These are phyloP conservation scores for Oryza nivara DNA, from an alignment of 176 grass and related monocot genomes.

Conservation along the genomic window DNA sequence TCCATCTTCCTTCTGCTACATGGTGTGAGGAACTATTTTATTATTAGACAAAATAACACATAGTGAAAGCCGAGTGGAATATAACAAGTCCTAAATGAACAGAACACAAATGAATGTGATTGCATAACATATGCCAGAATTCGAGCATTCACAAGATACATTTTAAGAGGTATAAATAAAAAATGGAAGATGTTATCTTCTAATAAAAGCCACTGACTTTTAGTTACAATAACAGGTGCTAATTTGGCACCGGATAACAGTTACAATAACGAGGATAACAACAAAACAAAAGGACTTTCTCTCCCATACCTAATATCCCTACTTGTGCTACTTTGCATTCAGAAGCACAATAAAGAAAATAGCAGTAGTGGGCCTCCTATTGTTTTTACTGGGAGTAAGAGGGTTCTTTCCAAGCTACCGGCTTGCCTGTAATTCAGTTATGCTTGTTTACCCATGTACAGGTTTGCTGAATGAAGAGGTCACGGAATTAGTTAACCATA, in stretches of 20 bases:
- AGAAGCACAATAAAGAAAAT: neutral
- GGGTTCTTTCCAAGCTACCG: neutral
- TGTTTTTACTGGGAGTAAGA: neutral
- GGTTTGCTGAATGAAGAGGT: neutral
- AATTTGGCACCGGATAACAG: neutral
- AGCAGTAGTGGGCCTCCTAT: neutral
- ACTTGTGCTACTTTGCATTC: neutral
- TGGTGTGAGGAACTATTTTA: neutral
- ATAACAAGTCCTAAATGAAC: neutral
- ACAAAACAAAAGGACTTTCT: neutral
- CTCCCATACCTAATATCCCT: too few species aligned
- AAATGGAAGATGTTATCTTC: neutral
- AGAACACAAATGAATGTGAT: neutral
- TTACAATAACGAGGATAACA: neutral
- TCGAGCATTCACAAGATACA: neutral
- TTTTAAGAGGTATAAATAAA: neutral
- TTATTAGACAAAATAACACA: neutral
- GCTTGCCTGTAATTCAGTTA: neutral
- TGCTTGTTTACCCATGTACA: neutral
- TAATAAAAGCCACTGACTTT: neutral
- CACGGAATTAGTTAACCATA: neutral
- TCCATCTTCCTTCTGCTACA: conserved; percentile 51
- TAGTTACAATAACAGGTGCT: neutral
- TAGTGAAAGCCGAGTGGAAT: neutral
- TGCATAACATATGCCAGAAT: neutral